Percentiles rank a stretch among this genome's conserved stretches.
phyloP scores from a whole-genome alignment of 495 filamentous ascomycete genomes.

The Filosporella fistucella region DNA sequence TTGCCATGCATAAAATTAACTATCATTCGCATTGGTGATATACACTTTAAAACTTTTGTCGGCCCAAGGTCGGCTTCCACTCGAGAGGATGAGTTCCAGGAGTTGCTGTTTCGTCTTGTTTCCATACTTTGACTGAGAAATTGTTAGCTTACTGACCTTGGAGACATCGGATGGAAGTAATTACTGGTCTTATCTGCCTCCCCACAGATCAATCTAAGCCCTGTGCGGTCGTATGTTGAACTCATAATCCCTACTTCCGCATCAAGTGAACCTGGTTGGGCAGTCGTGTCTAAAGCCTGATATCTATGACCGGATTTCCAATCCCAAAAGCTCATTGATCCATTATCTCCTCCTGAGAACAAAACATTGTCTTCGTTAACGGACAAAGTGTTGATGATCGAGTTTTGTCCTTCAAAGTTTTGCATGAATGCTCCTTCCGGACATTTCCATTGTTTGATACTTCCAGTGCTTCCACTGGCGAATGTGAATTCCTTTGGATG shows the following conservation, averaged over 20 bases:
- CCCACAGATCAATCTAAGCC: slow-evolving; percentile 83
- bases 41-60: slow-evolving; percentile 48
- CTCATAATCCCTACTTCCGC: slow-evolving; percentile 94
- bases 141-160: slow-evolving; percentile 21
- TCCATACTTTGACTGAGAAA: slow-evolving; percentile 84
- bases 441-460: slow-evolving; percentile 99
- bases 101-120: slow-evolving; percentile 82
- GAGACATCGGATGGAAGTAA: slow-evolving; percentile 17
- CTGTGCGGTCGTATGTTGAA: slow-evolving; percentile 84
- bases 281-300: slow-evolving; percentile 81
- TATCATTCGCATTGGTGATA: background rate
- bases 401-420: slow-evolving; percentile 95
- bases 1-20: slow-evolving; percentile 11
- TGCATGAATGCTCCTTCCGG: slow-evolving; percentile 99
- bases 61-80: slow-evolving; percentile 82
- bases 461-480: slow-evolving; percentile 81
- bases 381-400: slow-evolving; percentile 90
- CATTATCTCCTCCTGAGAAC: slow-evolving; percentile 94
- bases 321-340: slow-evolving; percentile 97
- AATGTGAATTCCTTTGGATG: slow-evolving; percentile 98
- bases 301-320: slow-evolving; percentile 96
- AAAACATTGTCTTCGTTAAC: slow-evolving; percentile 94
- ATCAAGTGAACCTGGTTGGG: slow-evolving; percentile 90
- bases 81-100: slow-evolving; percentile 87
- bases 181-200: slow-evolving; percentile 92